Evolutionary conservation across 768 basidiomycete species (phyloP), one percentile per base, ranked within the genome.

Genomic region (Pseudohyphozyma bogoriensis): DNA sequence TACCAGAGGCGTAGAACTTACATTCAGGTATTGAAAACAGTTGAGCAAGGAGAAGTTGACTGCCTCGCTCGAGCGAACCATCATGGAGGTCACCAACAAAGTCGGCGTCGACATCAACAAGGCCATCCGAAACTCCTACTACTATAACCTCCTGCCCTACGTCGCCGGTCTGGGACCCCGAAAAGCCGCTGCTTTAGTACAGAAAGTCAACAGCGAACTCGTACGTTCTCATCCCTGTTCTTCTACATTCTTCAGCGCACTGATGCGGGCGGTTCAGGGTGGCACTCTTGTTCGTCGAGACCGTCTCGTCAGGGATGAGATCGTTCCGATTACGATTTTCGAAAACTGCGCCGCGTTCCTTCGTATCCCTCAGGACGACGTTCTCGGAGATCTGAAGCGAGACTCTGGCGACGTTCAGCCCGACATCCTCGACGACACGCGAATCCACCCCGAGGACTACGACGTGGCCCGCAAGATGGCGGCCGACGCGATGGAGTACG

Each of bases 401-500:
- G 69, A 77, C 35, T 82, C 85, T 35, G 82, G 83, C 49, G 80
- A 82, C 57, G 80, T 82, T 40, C 85, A 87, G 47, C 81, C 85
- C 12, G 95, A 99, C 73, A 89, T 92, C 6, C 78, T 99, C 55
- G 95, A 99, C 71, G 84, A 84, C 70, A 97, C 92, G 39, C 87
- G 95, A 24, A 89, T 99, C 55, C 95, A 99, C 71, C 89, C 89
- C 9, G 89, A 93, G 72, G 95, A 99, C 74, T 99, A 97, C 71
- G 92, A 96, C 66, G 79, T 97, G 40, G 93, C 95, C 5, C 84
- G 89, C 37, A 96, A 97, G 78, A 95, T 99, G 91, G 93, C 93
- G 39, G 87, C 89, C 24, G 91, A 96, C 74, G 90, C 93, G 7
- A 80, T 97, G 18, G 95, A 96, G 71, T 80, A 89, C n/a, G 95